Evolutionary conservation across 495 filamentous ascomycete species (phyloP).

Genomic region (Barbatosphaeria neglecta): DNA sequence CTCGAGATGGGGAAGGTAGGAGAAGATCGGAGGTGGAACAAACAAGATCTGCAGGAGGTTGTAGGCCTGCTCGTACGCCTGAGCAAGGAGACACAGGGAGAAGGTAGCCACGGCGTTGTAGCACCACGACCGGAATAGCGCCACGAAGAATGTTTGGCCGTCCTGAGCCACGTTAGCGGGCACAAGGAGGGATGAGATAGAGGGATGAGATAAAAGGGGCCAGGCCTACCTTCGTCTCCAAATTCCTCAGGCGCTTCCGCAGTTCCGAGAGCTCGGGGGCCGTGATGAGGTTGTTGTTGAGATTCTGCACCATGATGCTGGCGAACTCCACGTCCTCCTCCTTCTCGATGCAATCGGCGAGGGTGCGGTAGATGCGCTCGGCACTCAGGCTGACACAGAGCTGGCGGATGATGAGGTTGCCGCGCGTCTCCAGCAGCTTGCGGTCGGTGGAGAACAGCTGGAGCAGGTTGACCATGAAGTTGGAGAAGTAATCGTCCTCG

Average conservation of each 20-base stretch:
- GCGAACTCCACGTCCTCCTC: constrained; percentile 98
- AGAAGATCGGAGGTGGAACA: constrained; percentile 11
- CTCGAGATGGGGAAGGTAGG: not conserved
- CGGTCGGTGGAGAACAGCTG: constrained; percentile 93
- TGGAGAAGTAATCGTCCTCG: constrained; percentile 92
- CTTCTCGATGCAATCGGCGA: constrained; percentile 94
- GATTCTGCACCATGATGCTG: constrained; percentile 98
- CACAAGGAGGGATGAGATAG: not conserved
- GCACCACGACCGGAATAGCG: constrained; percentile 93
- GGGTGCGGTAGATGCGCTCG: constrained; percentile 88
- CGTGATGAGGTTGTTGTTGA: constrained; percentile 98
- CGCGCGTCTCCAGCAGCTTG: constrained; percentile 77
- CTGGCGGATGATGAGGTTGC: constrained; percentile 93
- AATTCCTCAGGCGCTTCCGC: constrained; percentile 76
- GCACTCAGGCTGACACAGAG: constrained; percentile 85
- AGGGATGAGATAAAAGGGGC: not conserved
- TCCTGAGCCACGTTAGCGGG: constrained; percentile 45
- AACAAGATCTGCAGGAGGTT: constrained; percentile 94
- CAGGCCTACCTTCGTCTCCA: constrained; percentile 73
- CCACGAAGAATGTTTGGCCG: constrained; percentile 88
- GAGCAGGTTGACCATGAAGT: constrained; percentile 94
- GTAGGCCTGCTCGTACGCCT: constrained; percentile 98
- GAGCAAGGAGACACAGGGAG: constrained; percentile 86
- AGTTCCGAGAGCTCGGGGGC: constrained; percentile 88
- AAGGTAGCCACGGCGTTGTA: constrained; percentile 98